Evolutionary conservation across 345 rosid genomes (phyloP), one percentile per base, ranked within the genome.

Genomic region (Carallia brachiata): DNA sequence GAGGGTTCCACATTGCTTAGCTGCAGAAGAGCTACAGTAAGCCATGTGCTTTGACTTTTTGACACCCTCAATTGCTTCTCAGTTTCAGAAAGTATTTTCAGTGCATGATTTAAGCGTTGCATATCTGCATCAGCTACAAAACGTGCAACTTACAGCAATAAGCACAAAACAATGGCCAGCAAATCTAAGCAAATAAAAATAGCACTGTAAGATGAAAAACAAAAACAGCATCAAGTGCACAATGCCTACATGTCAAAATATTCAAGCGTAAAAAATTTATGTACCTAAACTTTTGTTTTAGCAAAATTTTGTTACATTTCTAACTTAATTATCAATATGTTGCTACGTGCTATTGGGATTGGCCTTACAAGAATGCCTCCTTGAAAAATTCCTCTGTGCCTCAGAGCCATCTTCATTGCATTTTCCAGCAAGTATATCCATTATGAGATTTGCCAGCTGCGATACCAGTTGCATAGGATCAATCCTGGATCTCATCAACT

Each of bases 41-140:
- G 97, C 99, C 97, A 95, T 2, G 97, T 95, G 70, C 93, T 86
- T 79, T 92, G 99, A 75, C 84, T 89, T 77, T 87, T 95, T n/a
- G 96, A 84, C 75, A 85, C 84, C 80, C 97, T 86, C 80, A 95
- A 77, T 65, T 95, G 96, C 80, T 92, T 90, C 83, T 95, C 99
- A 23, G 96, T 88, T 69, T 95, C 97, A 57, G 99, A 89, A 64
- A 95, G 91, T 80, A 87, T 77, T 84, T 86, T 95, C 82, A 95
- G 61, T 15, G 97, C 97, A 74, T 84, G 86, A 70, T 85, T 83
- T 81, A 95, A 36, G 69, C 82, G 89, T 73, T 83, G 91, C 80
- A 86, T 69, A 77, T 90, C 97, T 10, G 76, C 87, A 77, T 95
- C 97, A 73, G 97, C 99, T 92, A 65, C 50, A 61, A 70, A 47